phyloP scores from a whole-genome alignment of 306 rosid genomes.

The Prunus salicina region DNA sequence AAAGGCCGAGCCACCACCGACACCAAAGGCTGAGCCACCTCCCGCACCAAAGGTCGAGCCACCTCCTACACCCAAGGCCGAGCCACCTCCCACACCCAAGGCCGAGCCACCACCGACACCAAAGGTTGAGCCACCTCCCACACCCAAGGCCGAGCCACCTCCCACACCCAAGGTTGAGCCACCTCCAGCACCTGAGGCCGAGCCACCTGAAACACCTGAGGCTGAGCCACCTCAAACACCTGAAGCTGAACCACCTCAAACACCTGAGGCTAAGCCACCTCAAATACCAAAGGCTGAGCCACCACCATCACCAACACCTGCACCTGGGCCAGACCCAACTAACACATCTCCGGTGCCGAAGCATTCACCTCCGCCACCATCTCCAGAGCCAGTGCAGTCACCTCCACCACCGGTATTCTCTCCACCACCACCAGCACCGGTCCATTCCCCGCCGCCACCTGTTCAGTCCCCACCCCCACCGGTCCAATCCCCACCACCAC shows the following conservation, averaged over 20 bases:
- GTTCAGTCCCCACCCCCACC: not conserved
- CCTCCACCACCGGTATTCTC: conserved; percentile 13
- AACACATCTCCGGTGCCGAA: not conserved
- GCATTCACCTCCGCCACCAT: not conserved
- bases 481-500: conserved; percentile 16
- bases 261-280: not conserved
- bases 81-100: not conserved
- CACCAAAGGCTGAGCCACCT: no score
- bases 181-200: not conserved
- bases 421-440: conserved; percentile 28
- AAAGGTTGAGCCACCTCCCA: not conserved
- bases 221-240: not conserved
- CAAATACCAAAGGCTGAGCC: not conserved
- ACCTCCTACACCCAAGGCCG: not conserved
- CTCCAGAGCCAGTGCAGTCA: not conserved
- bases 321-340: conserved; percentile 1
- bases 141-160: not conserved
- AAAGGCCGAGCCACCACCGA: not conserved
- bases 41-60: no score
- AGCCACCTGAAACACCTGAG: not conserved
- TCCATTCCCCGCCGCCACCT: conserved; percentile 1
- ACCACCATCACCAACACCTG: not conserved
- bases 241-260: not conserved
- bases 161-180: not conserved
- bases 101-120: not conserved